Conservation (phyloP, 306 rosid species). For the Cicer bijugum region DNA sequence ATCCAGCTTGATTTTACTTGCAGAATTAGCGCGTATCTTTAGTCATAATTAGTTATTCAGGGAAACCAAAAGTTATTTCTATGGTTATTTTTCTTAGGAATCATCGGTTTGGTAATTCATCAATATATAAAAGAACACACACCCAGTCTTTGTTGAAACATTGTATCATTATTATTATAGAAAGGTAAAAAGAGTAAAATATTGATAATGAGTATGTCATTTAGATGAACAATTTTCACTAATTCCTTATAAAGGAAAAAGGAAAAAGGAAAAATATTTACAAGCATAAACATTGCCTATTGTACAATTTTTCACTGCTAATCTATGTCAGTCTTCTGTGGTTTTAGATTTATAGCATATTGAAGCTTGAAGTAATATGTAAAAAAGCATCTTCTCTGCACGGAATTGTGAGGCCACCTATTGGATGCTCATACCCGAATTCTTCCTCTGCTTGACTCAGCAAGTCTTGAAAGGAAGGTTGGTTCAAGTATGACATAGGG, state of each 20-base stretch:
- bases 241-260: neutral
- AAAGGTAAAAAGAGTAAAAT: no score
- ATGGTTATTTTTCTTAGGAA: neutral
- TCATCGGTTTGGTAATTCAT: neutral
- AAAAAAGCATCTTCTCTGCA: constrained; percentile 1
- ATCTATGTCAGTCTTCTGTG: neutral
- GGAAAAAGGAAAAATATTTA: neutral
- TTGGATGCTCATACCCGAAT: neutral
- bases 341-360: neutral
- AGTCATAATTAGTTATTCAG: neutral
- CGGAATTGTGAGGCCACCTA: constrained; percentile 12
- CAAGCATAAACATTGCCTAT: neutral
- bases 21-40: no score
- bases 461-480: no score
- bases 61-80: neutral
- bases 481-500: no score
- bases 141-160: neutral
- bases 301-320: constrained; percentile 6
- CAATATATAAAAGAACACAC: neutral
- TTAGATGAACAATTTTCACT: neutral
- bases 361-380: constrained; percentile 6
- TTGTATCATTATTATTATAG: neutral
- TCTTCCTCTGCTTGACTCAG: no score
- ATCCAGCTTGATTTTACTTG: no score
- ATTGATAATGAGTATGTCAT: neutral